Evolutionary conservation across 495 filamentous ascomycete genomes (phyloP).

Genomic region (Parathielavia appendiculata): DNA sequence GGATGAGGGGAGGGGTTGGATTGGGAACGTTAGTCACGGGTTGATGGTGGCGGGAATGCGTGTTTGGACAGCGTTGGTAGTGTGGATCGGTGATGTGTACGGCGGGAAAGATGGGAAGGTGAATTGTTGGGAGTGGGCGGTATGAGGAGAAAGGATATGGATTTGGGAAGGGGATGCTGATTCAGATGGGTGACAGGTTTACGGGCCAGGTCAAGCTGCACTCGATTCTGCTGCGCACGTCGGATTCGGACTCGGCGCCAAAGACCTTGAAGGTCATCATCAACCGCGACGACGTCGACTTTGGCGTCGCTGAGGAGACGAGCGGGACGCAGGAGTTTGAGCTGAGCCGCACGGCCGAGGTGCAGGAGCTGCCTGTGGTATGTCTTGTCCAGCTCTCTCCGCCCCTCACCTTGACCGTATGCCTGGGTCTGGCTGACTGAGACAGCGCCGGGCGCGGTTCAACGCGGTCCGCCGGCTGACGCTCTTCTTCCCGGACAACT

Average conservation of each 20-base stretch:
- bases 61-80: too few relatives aligned
- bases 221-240: conserved; percentile 76
- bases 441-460: conserved; percentile 68
- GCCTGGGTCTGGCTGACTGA: neutral
- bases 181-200: conserved; percentile 54
- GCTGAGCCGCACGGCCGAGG: conserved; percentile 69
- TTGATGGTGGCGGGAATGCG: too few relatives aligned
- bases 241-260: conserved; percentile 64
- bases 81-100: too few relatives aligned
- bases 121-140: too few relatives aligned
- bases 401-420: neutral
- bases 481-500: conserved; percentile 80
- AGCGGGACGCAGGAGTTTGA: conserved; percentile 70
- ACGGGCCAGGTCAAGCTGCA: conserved; percentile 90
- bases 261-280: conserved; percentile 75
- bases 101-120: neutral
- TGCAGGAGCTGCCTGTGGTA: conserved; percentile 77
- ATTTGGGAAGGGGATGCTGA: too few relatives aligned
- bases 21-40: too few relatives aligned
- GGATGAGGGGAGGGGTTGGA: too few relatives aligned
- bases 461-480: conserved; percentile 68
- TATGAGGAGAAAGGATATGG: too few relatives aligned
- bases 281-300: conserved; percentile 85
- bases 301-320: conserved; percentile 63
- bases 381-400: neutral